A percentile compares a stretch with the other conserved stretches of the same genome.
Evolutionary conservation across 495 filamentous ascomycete species (phyloP).

Genomic region (Durotheca rogersii): DNA sequence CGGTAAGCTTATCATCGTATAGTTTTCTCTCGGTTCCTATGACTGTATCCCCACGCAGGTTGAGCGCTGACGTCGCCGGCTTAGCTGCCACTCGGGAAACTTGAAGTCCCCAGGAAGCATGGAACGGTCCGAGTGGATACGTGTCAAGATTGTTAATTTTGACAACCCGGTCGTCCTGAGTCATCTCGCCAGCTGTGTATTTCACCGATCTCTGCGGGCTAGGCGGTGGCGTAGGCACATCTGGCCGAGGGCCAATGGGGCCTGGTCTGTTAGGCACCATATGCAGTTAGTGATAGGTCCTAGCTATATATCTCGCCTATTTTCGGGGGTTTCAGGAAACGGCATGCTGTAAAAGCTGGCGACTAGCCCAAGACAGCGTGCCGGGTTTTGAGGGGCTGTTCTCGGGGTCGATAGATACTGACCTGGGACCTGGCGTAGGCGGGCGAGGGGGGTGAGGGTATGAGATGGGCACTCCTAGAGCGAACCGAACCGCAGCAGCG

Average conservation of each 20-base stretch:
- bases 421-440: conserved; percentile 33
- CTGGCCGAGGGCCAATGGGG: conserved; percentile 26
- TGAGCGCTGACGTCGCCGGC: conserved; percentile 1
- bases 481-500: conserved; percentile 10
- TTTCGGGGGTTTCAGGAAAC: not conserved
- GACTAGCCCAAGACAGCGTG: conserved; percentile 2
- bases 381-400: conserved; percentile 11
- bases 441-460: conserved; percentile 30
- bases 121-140: not conserved
- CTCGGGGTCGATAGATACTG: conserved; percentile 5
- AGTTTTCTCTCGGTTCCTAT: not conserved
- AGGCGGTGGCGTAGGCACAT: conserved; percentile 37
- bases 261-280: conserved; percentile 21
- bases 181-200: not conserved
- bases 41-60: not conserved
- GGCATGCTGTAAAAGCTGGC: conserved; percentile 1
- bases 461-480: conserved; percentile 3
- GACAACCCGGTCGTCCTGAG: not conserved
- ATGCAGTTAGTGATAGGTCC: not conserved
- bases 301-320: not conserved
- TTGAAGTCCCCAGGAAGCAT: not conserved
- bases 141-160: not conserved
- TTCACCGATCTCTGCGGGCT: conserved; percentile 24
- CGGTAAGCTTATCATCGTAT: conserved; percentile 29
- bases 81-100: not conserved